These are phyloP conservation scores for Talaromyces sp. DNA, from an alignment of 2,329 filamentous ascomycete genomes.

Conservation along the genomic window DNA sequence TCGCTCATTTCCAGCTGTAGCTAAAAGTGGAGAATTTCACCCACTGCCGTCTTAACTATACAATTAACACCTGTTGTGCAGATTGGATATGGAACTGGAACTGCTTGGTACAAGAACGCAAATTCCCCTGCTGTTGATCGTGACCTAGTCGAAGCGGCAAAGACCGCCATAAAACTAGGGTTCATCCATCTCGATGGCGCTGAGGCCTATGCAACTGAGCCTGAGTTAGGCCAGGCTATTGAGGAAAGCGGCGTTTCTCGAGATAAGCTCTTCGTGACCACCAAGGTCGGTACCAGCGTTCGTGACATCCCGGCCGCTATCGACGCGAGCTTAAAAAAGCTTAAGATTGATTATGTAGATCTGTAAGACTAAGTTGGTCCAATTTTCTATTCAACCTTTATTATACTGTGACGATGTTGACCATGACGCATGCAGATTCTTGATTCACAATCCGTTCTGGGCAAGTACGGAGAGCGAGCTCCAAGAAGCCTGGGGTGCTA, in stretches of 20 bases:
- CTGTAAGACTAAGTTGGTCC: slow-evolving; percentile 64
- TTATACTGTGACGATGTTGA: slow-evolving; percentile 37
- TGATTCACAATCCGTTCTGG: slow-evolving; percentile 48
- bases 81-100: slow-evolving; percentile 60
- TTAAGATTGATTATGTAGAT: slow-evolving; percentile 63
- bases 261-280: slow-evolving; percentile 60
- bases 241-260: slow-evolving; percentile 60
- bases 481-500: slow-evolving; percentile 44
- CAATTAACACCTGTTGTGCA: slow-evolving; percentile 17
- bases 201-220: slow-evolving; percentile 56
- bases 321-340: slow-evolving; percentile 55
- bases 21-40: neutral
- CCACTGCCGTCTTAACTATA: too few species aligned
- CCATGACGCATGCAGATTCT: slow-evolving; percentile 48
- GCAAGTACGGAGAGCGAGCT: neutral
- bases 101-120: slow-evolving; percentile 57
- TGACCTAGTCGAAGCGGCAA: slow-evolving; percentile 49
- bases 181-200: slow-evolving; percentile 58
- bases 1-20: neutral
- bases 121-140: slow-evolving; percentile 47
- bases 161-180: slow-evolving; percentile 53
- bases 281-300: slow-evolving; percentile 54
- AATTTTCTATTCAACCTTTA: slow-evolving; percentile 30
- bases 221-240: slow-evolving; percentile 60
- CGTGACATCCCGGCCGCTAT: slow-evolving; percentile 60